These are phyloP conservation scores for Cydonia oblonga DNA, from an alignment of 331 rosid species.

Conservation along the genomic window DNA sequence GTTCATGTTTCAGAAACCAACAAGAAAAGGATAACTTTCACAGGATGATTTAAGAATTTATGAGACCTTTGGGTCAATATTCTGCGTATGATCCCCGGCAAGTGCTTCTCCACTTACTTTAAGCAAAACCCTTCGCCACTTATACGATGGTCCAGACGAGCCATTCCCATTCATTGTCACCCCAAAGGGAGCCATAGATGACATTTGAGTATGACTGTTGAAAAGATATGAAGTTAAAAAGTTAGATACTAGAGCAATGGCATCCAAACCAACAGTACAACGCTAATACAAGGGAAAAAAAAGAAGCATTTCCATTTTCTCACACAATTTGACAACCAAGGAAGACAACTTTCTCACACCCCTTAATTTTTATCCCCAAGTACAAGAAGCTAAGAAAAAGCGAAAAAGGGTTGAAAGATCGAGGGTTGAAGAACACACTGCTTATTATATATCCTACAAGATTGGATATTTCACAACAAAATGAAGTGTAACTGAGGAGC, in stretches of 20 bases:
- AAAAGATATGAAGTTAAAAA: not conserved
- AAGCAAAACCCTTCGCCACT: slow-evolving; percentile 91
- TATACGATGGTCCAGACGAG: slow-evolving; percentile 34
- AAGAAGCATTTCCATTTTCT: not conserved
- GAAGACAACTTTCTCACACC: not conserved
- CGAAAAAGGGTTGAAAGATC: not conserved
- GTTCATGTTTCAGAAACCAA: not conserved
- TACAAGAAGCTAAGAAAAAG: not conserved
- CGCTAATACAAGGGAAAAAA: not conserved
- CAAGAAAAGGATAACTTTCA: not conserved
- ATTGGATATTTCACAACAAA: not conserved
- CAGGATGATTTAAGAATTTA: not conserved
- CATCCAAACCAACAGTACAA: not conserved
- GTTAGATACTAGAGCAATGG: not conserved
- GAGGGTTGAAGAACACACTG: not conserved
- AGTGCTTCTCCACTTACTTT: slow-evolving; percentile 99
- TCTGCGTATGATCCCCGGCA: slow-evolving; percentile 73
- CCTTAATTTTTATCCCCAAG: not conserved
- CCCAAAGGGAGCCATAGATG: slow-evolving; percentile 40
- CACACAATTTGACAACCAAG: not conserved
- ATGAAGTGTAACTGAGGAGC: not conserved
- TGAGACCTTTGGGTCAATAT: slow-evolving; percentile 88
- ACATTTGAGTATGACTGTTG: slow-evolving; percentile 36
- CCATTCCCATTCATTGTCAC: slow-evolving; percentile 45
- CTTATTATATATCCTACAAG: not conserved